Evolutionary conservation across 768 basidiomycete genomes (phyloP).

Genomic region (Collybia sordida): DNA sequence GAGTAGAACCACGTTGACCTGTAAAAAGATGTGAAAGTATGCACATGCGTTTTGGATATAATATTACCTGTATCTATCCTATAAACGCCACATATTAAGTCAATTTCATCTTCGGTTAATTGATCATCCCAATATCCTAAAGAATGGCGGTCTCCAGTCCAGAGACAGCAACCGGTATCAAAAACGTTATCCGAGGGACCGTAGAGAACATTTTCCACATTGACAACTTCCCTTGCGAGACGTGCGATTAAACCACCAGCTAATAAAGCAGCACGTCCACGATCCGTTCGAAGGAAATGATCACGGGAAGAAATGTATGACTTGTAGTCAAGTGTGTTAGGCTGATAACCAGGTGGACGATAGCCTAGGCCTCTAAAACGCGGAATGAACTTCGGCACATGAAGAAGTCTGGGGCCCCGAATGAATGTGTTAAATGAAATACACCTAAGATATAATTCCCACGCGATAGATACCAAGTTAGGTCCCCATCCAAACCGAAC

Average conservation of each 20-base stretch:
- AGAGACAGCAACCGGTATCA: too few relatives aligned
- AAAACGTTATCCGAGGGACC: too few relatives aligned
- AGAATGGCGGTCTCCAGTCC: too few relatives aligned
- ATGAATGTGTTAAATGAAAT: background rate
- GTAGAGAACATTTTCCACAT: too few relatives aligned
- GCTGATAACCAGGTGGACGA: conserved; percentile 6
- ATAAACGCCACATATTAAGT: too few relatives aligned
- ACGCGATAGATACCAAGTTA: background rate
- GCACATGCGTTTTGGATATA: too few relatives aligned
- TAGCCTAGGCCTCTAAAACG: conserved; percentile 13
- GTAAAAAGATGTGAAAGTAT: too few relatives aligned
- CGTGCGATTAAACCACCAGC: conserved; percentile 23
- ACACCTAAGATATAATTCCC: background rate
- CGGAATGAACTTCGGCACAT: background rate
- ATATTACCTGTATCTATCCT: too few relatives aligned
- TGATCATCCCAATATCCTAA: too few relatives aligned
- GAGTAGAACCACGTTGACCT: too few relatives aligned
- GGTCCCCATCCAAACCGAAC: background rate
- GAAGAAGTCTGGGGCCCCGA: background rate
- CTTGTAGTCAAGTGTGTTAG: conserved; percentile 3
- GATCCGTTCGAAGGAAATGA: conserved; percentile 3
- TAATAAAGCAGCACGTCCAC: conserved; percentile 23
- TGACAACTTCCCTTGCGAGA: too few relatives aligned
- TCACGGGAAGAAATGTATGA: conserved; percentile 1
- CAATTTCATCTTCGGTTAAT: too few relatives aligned